Conservation (phyloP, 305 asterid species). For the Fraxinus floribunda region DNA sequence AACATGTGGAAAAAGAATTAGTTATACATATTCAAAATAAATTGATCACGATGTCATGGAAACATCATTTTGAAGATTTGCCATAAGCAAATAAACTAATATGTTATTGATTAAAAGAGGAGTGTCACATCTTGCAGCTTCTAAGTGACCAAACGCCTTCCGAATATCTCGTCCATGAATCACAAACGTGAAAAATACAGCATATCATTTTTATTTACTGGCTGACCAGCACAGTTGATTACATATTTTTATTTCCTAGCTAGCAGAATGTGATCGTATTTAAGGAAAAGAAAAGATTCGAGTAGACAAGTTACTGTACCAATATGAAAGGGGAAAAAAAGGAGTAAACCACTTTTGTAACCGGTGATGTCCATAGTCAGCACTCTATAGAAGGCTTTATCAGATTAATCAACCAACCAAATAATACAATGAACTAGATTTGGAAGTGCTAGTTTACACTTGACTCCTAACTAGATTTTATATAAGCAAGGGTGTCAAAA, state of each 20-base stretch:
- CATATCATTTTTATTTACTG: background rate
- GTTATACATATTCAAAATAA: background rate
- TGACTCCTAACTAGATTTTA: background rate
- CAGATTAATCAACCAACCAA: background rate
- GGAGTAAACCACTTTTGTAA: background rate
- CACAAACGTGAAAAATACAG: background rate
- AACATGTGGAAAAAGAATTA: background rate
- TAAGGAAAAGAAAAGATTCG: background rate
- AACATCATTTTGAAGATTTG: background rate
- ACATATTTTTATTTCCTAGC: background rate
- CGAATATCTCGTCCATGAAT: background rate
- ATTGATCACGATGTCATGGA: background rate
- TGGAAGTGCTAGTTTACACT: background rate
- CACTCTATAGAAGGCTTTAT: background rate
- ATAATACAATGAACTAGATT: background rate
- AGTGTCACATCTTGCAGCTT: background rate
- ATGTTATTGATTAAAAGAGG: background rate
- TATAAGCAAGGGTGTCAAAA: background rate
- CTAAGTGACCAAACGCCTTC: background rate
- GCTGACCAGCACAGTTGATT: background rate
- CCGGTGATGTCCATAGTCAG: background rate
- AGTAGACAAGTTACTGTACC: background rate
- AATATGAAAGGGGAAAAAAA: background rate
- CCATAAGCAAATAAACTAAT: background rate
- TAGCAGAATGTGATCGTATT: background rate